A percentile compares a stretch with the other conserved stretches of the same genome.
Conservation (phyloP, 495 filamentous ascomycete species). For the Pseudomonodictys pantanalensis region DNA sequence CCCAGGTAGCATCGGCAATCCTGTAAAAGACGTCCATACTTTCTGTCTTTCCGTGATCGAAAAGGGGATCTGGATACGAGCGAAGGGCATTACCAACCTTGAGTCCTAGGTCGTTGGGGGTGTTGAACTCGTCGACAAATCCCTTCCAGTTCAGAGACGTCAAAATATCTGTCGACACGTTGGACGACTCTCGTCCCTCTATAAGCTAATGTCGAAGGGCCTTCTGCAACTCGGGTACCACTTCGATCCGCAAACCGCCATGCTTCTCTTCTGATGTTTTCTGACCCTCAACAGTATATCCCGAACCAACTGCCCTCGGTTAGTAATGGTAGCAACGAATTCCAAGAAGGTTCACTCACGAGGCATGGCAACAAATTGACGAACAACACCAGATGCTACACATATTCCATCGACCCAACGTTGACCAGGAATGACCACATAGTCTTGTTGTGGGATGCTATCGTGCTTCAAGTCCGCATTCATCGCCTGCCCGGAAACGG, state of each 20-base stretch:
- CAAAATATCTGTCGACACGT: background rate
- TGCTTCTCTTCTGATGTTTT: constrained; percentile 45
- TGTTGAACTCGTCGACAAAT: background rate
- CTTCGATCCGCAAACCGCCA: constrained; percentile 50
- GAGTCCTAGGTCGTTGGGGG: background rate
- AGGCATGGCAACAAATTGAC: constrained; percentile 49
- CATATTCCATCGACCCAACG: constrained; percentile 51
- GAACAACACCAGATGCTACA: constrained; percentile 28
- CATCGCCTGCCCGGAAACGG: constrained; percentile 44
- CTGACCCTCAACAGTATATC: constrained; percentile 52
- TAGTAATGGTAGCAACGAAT: background rate
- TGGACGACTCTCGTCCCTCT: background rate
- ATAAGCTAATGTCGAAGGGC: background rate
- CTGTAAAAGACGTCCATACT: background rate
- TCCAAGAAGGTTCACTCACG: background rate
- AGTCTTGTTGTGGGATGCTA: constrained; percentile 43
- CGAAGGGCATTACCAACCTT: background rate
- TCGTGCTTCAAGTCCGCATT: constrained; percentile 34
- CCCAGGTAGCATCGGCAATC: background rate
- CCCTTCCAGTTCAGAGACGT: background rate
- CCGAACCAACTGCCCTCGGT: constrained; percentile 43
- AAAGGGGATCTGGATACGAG: background rate
- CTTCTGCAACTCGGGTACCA: constrained; percentile 39
- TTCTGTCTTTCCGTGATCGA: background rate
- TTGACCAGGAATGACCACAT: constrained; percentile 48